Evolutionary conservation across 768 basidiomycete species (phyloP).

Genomic region (Boletus reticulatus): DNA sequence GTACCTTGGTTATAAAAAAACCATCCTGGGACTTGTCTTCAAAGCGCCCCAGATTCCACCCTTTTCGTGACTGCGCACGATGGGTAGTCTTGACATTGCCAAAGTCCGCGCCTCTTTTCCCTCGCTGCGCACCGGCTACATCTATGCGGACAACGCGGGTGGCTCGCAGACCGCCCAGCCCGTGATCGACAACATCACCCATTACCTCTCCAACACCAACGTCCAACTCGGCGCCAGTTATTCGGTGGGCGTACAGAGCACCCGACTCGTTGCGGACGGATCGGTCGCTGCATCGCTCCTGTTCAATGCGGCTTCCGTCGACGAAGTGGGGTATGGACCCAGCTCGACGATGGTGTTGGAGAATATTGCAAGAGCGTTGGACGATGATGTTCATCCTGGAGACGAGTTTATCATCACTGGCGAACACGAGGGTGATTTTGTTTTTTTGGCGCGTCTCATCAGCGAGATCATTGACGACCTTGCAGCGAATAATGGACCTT

Average conservation of each 20-base stretch:
- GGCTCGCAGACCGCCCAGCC: constrained; percentile 61
- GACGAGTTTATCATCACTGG: constrained; percentile 79
- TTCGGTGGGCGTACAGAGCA: constrained; percentile 51
- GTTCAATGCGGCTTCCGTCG: constrained; percentile 58
- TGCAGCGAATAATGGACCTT: constrained; percentile 70
- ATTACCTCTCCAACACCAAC: constrained; percentile 72
- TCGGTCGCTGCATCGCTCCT: constrained; percentile 52
- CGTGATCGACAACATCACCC: constrained; percentile 57
- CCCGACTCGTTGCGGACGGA: constrained; percentile 49
- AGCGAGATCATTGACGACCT: not conserved
- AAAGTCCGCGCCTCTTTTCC: constrained; percentile 63
- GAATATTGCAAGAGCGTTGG: constrained; percentile 64
- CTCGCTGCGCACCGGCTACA: constrained; percentile 52
- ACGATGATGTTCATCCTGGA: constrained; percentile 48
- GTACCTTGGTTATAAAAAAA: not conserved
- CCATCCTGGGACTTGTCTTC: not conserved
- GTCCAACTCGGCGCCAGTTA: constrained; percentile 75
- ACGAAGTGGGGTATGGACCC: constrained; percentile 66
- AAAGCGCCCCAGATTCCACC: not conserved
- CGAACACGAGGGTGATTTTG: constrained; percentile 68
- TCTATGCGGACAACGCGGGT: constrained; percentile 77
- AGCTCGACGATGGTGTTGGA: constrained; percentile 69
- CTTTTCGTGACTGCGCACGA: not conserved
- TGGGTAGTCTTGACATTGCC: constrained; percentile 42
- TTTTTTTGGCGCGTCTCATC: not conserved